A percentile compares a stretch with the other conserved stretches of the same genome.
Evolutionary conservation across 2,329 filamentous ascomycete genomes (phyloP).

Genomic region (Aspergillus sp.): DNA sequence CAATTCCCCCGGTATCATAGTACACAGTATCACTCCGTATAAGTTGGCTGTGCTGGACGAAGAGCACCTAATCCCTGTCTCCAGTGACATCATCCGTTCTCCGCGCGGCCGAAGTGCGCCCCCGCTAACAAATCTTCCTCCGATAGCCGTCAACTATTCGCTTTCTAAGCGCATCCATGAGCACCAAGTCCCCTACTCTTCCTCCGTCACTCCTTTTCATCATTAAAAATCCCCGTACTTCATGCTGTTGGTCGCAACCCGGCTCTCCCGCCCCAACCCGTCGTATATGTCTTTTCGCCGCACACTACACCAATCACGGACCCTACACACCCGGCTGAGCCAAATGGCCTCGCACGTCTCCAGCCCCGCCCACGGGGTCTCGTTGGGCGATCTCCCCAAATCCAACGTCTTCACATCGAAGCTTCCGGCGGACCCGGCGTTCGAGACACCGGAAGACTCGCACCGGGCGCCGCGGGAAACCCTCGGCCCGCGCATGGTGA

Average conservation of each 20-base stretch:
- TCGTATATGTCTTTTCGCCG: slow-evolving; percentile 25
- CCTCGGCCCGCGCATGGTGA: slow-evolving; percentile 79
- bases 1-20: too few species aligned
- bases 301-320: slow-evolving; percentile 13
- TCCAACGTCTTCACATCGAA: slow-evolving; percentile 63
- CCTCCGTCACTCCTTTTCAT: too few species aligned
- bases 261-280: neutral
- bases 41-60: too few species aligned
- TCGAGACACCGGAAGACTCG: slow-evolving; percentile 76
- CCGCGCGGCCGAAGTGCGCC: too few species aligned
- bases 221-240: neutral
- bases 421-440: slow-evolving; percentile 72
- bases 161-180: neutral
- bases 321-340: slow-evolving; percentile 31
- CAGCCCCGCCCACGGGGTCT: slow-evolving; percentile 24
- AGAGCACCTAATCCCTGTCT: too few species aligned
- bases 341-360: slow-evolving; percentile 48
- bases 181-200: neutral
- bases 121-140: too few species aligned
- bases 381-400: slow-evolving; percentile 56
- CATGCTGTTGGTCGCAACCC: neutral
- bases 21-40: too few species aligned
- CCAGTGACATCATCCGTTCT: too few species aligned
- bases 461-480: slow-evolving; percentile 75
- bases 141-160: too few species aligned